Evolutionary conservation across 2,329 filamentous ascomycete genomes (phyloP).

Genomic region (Basipetospora sp.): DNA sequence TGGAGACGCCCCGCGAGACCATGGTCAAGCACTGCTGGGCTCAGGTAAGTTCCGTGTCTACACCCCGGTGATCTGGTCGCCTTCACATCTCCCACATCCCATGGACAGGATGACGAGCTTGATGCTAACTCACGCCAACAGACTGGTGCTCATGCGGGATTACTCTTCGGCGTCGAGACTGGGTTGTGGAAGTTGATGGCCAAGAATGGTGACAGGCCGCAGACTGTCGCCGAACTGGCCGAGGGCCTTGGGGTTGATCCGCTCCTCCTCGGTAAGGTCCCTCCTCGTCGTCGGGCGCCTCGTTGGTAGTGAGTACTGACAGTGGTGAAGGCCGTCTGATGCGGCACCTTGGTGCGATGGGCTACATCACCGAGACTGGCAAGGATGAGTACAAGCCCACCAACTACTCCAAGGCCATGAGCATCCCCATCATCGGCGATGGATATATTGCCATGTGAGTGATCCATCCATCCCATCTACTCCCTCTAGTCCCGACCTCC

Average conservation of each 20-base stretch:
- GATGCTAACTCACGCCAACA: conserved; percentile 3
- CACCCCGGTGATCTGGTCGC: too few relatives aligned
- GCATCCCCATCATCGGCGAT: conserved; percentile 19
- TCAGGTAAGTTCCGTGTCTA: conserved; percentile 18
- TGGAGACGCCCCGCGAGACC: conserved; percentile 33
- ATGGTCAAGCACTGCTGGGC: conserved; percentile 33
- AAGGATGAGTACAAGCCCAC: conserved; percentile 22
- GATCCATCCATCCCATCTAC: background rate
- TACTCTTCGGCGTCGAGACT: conserved; percentile 20
- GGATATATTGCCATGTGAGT: conserved; percentile 20
- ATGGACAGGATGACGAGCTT: background rate
- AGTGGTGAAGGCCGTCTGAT: conserved; percentile 17
- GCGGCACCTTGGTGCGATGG: conserved; percentile 24
- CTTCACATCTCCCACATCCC: too few relatives aligned
- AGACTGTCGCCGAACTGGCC: conserved; percentile 20
- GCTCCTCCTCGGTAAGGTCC: conserved; percentile 13
- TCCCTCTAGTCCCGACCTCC: background rate
- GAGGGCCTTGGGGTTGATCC: conserved; percentile 14
- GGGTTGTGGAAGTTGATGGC: conserved; percentile 22
- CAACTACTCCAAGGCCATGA: conserved; percentile 22
- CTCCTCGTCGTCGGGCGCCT: background rate
- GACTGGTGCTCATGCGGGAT: conserved; percentile 13
- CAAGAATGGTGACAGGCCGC: conserved; percentile 15
- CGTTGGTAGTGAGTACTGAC: background rate
- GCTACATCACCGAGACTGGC: conserved; percentile 22